Conservation (phyloP, 371 early-diverging fungal genomes). For the Cokeromyces recurvatus region DNA sequence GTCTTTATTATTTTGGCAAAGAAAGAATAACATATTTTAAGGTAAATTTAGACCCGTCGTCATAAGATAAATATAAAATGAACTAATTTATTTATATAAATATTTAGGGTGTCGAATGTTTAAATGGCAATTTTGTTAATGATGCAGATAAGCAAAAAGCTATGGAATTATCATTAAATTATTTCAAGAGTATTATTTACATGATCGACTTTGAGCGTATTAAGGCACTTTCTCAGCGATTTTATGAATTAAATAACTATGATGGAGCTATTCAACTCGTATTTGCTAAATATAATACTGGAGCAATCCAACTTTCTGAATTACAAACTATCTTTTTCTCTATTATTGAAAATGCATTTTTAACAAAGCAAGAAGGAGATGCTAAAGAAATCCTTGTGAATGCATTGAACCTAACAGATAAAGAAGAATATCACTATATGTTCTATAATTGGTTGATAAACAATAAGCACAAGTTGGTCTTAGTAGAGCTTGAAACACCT, state of each 20-base stretch:
- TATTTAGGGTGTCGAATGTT: slow-evolving; percentile 9
- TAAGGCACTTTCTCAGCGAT: neutral
- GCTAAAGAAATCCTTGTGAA: neutral
- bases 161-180: neutral
- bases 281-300: neutral
- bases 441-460: slow-evolving; percentile 11
- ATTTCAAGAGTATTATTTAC: neutral
- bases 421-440: slow-evolving; percentile 4
- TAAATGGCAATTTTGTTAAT: neutral
- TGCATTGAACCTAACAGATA: neutral
- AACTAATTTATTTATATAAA: too few species aligned
- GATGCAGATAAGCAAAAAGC: too few species aligned
- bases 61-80: too few species aligned
- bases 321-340: neutral
- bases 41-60: too few species aligned
- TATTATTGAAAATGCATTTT: neutral
- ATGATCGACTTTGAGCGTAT: neutral
- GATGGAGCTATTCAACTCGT: slow-evolving; percentile 1
- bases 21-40: slow-evolving; percentile 4
- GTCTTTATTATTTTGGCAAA: slow-evolving; percentile 1
- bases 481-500: neutral
- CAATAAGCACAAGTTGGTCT: neutral
- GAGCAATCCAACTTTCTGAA: neutral
- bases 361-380: neutral
- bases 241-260: neutral